phyloP scores from a whole-genome alignment of 2,329 filamentous ascomycete genomes.

The Aureobasidium mangrovei region DNA sequence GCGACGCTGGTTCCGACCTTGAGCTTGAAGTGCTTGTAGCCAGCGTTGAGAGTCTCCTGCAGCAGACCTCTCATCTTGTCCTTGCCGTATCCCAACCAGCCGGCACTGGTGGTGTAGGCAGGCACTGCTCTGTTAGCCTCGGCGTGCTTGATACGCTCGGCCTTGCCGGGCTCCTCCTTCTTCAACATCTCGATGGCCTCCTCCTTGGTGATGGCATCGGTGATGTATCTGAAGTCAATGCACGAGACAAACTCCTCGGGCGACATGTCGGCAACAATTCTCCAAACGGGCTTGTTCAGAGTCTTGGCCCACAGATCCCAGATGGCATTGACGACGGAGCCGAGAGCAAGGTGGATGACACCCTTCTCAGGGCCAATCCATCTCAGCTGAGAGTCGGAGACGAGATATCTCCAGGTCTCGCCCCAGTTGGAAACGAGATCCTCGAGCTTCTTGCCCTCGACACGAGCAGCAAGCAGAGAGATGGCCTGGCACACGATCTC shows the following conservation, averaged over 20 bases:
- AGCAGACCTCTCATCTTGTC: conserved; percentile 75
- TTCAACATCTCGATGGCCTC: conserved; percentile 68
- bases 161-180: conserved; percentile 58
- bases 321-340: conserved; percentile 79
- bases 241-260: conserved; percentile 79
- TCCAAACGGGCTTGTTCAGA: conserved; percentile 81
- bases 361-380: conserved; percentile 95
- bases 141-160: conserved; percentile 62
- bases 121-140: conserved; percentile 67
- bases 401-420: conserved; percentile 83
- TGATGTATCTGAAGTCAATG: conserved; percentile 93
- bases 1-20: conserved; percentile 72
- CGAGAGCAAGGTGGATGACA: conserved; percentile 84
- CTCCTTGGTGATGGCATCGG: conserved; percentile 79
- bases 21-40: conserved; percentile 82
- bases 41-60: conserved; percentile 63
- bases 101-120: conserved; percentile 82
- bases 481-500: conserved; percentile 87
- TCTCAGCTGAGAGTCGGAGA: conserved; percentile 79
- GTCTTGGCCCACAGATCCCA: conserved; percentile 95
- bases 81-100: conserved; percentile 85
- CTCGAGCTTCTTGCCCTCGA: conserved; percentile 66
- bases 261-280: conserved; percentile 80
- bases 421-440: conserved; percentile 75
- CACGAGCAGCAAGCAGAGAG: conserved; percentile 64